These are phyloP conservation scores for Tuber umbilicatum DNA, from an alignment of 495 filamentous ascomycete genomes.

Conservation along the genomic window DNA sequence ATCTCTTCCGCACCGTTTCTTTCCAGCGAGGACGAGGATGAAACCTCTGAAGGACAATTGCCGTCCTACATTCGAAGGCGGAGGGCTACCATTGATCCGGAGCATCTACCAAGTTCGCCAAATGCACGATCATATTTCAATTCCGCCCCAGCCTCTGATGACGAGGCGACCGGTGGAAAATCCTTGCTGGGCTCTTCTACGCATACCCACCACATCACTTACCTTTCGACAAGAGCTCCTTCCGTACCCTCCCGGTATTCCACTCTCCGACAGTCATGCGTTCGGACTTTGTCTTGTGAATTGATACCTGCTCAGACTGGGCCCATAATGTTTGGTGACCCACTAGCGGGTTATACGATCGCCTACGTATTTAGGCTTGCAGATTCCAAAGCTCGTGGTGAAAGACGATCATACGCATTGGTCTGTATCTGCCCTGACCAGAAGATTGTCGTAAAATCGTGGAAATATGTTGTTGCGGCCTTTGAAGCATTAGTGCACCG, in stretches of 20 bases:
- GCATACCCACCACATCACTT: constrained; percentile 78
- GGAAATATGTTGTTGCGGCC: constrained; percentile 62
- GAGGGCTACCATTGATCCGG: constrained; percentile 46
- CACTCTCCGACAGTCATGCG: constrained; percentile 72
- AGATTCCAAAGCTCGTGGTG: constrained; percentile 80
- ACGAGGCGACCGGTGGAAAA: constrained; percentile 43
- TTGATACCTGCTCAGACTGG: constrained; percentile 69
- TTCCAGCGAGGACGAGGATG: constrained; percentile 34
- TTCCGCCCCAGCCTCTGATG: constrained; percentile 45
- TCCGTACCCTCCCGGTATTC: constrained; percentile 70
- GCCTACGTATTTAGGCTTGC: constrained; percentile 87
- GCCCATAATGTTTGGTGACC: constrained; percentile 80
- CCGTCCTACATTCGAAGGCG: constrained; percentile 43
- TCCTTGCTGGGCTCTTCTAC: constrained; percentile 39
- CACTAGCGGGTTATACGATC: constrained; percentile 75
- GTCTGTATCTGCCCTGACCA: constrained; percentile 70
- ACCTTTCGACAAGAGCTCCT: constrained; percentile 77
- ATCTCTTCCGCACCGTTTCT: constrained; percentile 23
- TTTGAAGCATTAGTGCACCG: constrained; percentile 71
- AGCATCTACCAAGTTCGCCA: constrained; percentile 43
- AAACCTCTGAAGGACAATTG: constrained; percentile 32
- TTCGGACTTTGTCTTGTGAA: constrained; percentile 81
- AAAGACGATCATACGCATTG: constrained; percentile 78
- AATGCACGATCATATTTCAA: constrained; percentile 48
- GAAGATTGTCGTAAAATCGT: constrained; percentile 65